These are phyloP conservation scores for Cryptococcus sp. DNA, from an alignment of 1,284 basidiomycete genomes.

Conservation along the genomic window DNA sequence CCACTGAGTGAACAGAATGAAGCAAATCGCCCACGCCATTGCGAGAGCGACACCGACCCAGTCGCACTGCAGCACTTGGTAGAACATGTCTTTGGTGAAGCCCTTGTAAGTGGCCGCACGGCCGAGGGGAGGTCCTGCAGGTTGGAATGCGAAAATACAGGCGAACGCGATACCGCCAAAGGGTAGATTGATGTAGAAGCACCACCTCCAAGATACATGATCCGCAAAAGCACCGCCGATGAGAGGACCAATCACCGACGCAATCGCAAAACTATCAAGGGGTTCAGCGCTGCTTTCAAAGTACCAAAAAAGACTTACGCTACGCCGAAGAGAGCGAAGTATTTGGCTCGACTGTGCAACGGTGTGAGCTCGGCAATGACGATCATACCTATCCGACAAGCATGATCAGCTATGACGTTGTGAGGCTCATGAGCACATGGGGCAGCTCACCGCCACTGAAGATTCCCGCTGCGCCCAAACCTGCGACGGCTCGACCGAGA, in stretches of 20 bases:
- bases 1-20: conserved; percentile 48
- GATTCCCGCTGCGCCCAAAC: conserved; percentile 58
- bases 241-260: conserved; percentile 53
- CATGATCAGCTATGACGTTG: too few species aligned
- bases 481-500: conserved; percentile 57
- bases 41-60: conserved; percentile 45
- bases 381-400: conserved; percentile 30
- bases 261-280: conserved; percentile 49
- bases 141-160: conserved; percentile 36
- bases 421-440: too few species aligned
- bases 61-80: conserved; percentile 42
- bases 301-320: conserved; percentile 26
- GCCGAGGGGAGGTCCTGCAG: conserved; percentile 42
- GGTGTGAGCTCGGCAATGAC: conserved; percentile 48
- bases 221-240: conserved; percentile 55
- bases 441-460: conserved; percentile 41
- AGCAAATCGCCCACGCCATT: conserved; percentile 41
- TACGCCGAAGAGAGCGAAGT: conserved; percentile 41
- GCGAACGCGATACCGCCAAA: conserved; percentile 47
- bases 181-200: conserved; percentile 54
- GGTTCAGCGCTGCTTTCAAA: neutral
- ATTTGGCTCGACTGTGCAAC: conserved; percentile 42
- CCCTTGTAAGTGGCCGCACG: conserved; percentile 42
- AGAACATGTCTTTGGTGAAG: conserved; percentile 39
- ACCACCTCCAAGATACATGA: conserved; percentile 50